Evolutionary conservation across 2,329 filamentous ascomycete genomes (phyloP).

Genomic region (Arthrobotrys conoides): DNA sequence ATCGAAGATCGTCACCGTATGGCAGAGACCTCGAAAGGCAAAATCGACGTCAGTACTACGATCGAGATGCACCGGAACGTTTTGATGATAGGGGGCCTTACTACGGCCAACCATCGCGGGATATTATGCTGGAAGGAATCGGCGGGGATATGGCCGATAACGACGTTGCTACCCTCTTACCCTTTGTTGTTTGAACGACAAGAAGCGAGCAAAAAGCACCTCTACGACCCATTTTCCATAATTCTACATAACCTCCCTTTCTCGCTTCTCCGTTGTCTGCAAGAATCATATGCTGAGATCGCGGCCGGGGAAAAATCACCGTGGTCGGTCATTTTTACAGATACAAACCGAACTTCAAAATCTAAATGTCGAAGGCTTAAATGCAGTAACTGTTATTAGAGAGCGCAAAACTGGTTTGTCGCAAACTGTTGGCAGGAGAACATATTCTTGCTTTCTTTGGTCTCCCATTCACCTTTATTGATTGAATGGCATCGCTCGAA

Average conservation of each 20-base stretch:
- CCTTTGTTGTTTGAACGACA: slow-evolving; percentile 66
- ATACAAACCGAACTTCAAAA: slow-evolving; percentile 72
- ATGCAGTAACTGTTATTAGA: slow-evolving; percentile 73
- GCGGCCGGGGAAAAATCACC: slow-evolving; percentile 57
- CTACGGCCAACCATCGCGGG: slow-evolving; percentile 63
- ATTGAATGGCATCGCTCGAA: slow-evolving; percentile 60
- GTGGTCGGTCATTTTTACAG: slow-evolving; percentile 67
- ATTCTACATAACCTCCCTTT: slow-evolving; percentile 62
- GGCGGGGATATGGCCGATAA: slow-evolving; percentile 70
- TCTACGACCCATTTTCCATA: slow-evolving; percentile 66
- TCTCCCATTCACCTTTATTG: slow-evolving; percentile 59
- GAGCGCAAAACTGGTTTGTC: slow-evolving; percentile 73
- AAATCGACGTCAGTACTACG: slow-evolving; percentile 61
- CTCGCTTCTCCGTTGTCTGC: slow-evolving; percentile 63
- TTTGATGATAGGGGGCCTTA: slow-evolving; percentile 61
- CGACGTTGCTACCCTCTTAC: slow-evolving; percentile 70
- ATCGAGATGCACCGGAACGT: slow-evolving; percentile 62
- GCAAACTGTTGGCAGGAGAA: slow-evolving; percentile 27
- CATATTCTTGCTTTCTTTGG: slow-evolving; percentile 50
- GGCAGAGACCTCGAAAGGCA: slow-evolving; percentile 58
- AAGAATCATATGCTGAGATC: slow-evolving; percentile 64
- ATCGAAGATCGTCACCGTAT: slow-evolving; percentile 40
- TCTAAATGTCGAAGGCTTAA: slow-evolving; percentile 71
- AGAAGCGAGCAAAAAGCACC: slow-evolving; percentile 64
- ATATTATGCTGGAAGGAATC: slow-evolving; percentile 72